phyloP scores from a whole-genome alignment of 768 basidiomycete genomes.

The Lentinus tigrinus region DNA sequence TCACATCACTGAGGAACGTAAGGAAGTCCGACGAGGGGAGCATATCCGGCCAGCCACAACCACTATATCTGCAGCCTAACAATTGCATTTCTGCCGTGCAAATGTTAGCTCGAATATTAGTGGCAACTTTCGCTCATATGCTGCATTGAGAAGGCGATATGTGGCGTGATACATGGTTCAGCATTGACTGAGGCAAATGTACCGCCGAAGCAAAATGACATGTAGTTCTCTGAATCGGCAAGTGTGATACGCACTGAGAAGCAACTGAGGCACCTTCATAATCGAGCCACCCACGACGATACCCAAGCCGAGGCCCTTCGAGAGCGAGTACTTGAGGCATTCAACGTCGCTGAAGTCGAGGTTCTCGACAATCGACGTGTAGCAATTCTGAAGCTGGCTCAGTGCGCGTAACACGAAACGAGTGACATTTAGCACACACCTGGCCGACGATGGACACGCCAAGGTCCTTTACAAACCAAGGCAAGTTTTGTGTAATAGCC shows the following conservation, averaged over 20 bases:
- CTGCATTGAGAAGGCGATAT: too few relatives aligned
- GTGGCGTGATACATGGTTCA: too few relatives aligned
- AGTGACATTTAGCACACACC: slow-evolving; percentile 39
- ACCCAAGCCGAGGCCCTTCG: slow-evolving; percentile 89
- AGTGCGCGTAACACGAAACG: slow-evolving; percentile 3
- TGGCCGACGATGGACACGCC: slow-evolving; percentile 81
- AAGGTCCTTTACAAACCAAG: slow-evolving; percentile 79
- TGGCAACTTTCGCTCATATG: too few relatives aligned
- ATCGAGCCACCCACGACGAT: slow-evolving; percentile 92
- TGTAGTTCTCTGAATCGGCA: too few relatives aligned
- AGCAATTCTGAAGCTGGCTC: slow-evolving; percentile 70
- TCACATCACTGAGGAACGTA: too few relatives aligned
- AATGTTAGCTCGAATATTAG: too few relatives aligned
- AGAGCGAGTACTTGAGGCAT: slow-evolving; percentile 89
- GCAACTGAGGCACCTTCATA: slow-evolving; percentile 94
- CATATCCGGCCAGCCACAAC: too few relatives aligned
- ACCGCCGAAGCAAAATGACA: too few relatives aligned
- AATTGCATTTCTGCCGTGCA: too few relatives aligned
- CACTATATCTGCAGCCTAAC: too few relatives aligned
- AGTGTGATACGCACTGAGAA: slow-evolving; percentile 61
- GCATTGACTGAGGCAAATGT: too few relatives aligned
- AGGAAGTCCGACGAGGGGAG: not conserved
- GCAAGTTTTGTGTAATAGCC: slow-evolving; percentile 78
- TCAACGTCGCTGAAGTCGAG: slow-evolving; percentile 71
- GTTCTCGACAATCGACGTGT: slow-evolving; percentile 84